These are phyloP conservation scores for Parmelia sp. DNA, from an alignment of 495 filamentous ascomycete genomes.

Conservation along the genomic window DNA sequence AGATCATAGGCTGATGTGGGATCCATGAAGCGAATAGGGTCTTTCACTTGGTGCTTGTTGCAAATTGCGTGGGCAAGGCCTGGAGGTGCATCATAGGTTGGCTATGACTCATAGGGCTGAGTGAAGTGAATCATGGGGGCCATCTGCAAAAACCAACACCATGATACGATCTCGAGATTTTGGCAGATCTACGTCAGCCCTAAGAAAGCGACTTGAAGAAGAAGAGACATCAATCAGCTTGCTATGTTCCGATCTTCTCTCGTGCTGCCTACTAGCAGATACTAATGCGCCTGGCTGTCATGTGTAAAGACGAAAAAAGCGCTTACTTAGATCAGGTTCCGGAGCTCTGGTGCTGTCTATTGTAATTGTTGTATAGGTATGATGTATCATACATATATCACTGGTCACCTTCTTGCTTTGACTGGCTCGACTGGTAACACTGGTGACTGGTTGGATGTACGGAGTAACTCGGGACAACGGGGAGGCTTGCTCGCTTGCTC, in stretches of 20 bases:
- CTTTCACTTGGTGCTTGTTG: not conserved
- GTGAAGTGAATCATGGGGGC: no score
- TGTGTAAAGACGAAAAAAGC: not conserved
- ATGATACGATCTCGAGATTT: not conserved
- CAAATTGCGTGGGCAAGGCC: not conserved
- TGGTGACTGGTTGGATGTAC: no score
- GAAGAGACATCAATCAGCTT: no score
- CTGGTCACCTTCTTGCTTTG: no score
- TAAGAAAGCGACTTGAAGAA: not conserved
- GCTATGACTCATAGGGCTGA: not conserved
- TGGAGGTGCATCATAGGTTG: conserved; percentile 1
- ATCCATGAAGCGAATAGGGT: conserved; percentile 7
- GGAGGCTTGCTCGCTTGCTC: no score
- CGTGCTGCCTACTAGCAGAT: not conserved
- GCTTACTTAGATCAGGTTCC: no score
- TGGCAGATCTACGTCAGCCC: not conserved
- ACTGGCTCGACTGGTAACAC: no score
- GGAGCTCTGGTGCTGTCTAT: no score
- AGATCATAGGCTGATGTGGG: conserved; percentile 34
- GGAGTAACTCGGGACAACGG: no score
- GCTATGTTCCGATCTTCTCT: not conserved
- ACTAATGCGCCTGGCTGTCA: not conserved
- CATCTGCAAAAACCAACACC: no score
- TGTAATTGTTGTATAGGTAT: no score
- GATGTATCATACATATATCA: no score